Percentiles rank a stretch among this genome's conserved stretches.
Conservation (phyloP, 116 monocot genomes). For the Thalassia testudinum region DNA sequence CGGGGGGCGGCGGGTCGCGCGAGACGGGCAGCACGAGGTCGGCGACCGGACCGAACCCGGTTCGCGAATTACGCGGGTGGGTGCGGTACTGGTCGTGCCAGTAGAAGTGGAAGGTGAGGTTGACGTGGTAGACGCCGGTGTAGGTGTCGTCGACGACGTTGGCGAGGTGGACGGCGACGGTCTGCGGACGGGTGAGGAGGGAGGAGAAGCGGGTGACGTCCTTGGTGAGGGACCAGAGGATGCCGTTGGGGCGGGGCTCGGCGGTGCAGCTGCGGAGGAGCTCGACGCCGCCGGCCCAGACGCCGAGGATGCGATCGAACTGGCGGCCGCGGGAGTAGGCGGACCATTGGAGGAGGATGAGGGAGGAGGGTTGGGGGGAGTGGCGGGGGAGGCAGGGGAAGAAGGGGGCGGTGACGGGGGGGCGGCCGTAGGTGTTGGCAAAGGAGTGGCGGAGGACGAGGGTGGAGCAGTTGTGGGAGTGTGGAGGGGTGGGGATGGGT, state of each 20-base stretch:
- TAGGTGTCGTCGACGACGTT: conserved; percentile 22
- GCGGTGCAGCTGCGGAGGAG: conserved; percentile 34
- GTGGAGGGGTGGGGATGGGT: conserved; percentile 10
- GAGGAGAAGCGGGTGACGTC: conserved; percentile 27
- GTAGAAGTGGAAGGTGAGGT: conserved; percentile 24
- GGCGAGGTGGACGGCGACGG: conserved; percentile 6
- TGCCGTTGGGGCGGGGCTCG: conserved; percentile 13
- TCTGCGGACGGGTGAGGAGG: conserved; percentile 3
- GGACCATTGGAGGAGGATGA: conserved; percentile 17
- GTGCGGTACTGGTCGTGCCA: neutral
- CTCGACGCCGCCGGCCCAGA: conserved; percentile 38
- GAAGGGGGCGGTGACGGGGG: conserved; percentile 13
- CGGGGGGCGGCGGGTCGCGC: conserved; percentile 16
- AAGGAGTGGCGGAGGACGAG: conserved; percentile 22
- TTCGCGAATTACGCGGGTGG: conserved; percentile 2
- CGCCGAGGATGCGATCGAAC: conserved; percentile 17
- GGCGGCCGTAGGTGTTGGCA: conserved; percentile 15
- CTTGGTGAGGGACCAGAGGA: conserved; percentile 20
- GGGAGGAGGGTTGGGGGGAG: conserved; percentile 20
- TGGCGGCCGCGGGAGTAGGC: neutral
- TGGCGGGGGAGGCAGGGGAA: conserved; percentile 18
- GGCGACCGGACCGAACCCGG: conserved; percentile 6
- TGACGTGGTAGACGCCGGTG: conserved; percentile 36
- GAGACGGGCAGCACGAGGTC: conserved; percentile 30
- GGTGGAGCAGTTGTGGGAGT: neutral